Conservation (phyloP, 345 rosid species). For the Populus davidiana region DNA sequence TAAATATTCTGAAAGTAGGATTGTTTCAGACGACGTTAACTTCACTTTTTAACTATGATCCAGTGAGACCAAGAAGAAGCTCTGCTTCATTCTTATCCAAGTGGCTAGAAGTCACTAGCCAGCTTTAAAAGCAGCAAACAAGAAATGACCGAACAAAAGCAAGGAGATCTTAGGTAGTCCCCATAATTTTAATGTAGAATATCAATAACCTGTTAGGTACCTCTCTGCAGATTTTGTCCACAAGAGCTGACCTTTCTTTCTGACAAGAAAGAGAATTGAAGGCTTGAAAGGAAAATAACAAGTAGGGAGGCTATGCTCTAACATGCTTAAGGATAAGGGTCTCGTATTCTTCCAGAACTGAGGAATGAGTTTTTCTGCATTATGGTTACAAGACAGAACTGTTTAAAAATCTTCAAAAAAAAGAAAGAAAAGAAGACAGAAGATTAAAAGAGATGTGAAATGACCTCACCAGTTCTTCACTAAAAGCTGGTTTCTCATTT, state of each 20-base stretch:
- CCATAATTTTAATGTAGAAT: background rate
- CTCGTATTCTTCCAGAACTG: constrained; percentile 16
- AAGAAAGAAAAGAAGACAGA: constrained; percentile 1
- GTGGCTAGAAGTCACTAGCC: background rate
- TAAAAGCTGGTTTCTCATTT: background rate
- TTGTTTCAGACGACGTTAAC: background rate
- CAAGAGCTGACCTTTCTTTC: background rate
- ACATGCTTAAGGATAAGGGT: constrained; percentile 45
- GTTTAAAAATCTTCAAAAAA: background rate
- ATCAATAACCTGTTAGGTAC: constrained; percentile 7
- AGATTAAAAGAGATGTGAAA: background rate
- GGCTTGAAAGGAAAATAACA: constrained; percentile 6
- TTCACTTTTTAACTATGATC: background rate
- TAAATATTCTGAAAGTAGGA: background rate
- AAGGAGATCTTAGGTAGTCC: constrained; percentile 15
- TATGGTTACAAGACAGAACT: constrained; percentile 29
- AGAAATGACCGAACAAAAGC: constrained; percentile 19
- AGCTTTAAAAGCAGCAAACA: constrained; percentile 12
- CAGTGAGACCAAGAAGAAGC: background rate
- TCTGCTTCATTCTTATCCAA: background rate
- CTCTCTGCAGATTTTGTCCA: constrained; percentile 10
- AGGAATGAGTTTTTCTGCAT: constrained; percentile 28
- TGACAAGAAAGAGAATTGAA: constrained; percentile 14
- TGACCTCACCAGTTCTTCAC: constrained; percentile 2
- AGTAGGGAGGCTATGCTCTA: constrained; percentile 31